phyloP scores from a whole-genome alignment of 2,329 filamentous ascomycete genomes.

The Boeremia exigua region DNA sequence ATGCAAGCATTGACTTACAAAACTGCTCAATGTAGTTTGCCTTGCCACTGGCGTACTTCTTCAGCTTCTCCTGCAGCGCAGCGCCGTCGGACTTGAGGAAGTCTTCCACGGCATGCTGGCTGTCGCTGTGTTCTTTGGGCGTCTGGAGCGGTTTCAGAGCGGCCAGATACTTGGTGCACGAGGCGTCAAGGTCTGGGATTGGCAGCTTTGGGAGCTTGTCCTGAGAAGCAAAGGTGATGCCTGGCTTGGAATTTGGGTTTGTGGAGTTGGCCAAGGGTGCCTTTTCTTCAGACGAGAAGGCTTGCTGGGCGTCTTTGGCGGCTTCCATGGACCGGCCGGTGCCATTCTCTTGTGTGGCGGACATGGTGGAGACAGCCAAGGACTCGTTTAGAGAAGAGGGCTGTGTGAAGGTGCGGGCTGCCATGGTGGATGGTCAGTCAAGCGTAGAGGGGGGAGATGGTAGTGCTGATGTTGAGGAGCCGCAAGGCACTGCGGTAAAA shows the following conservation, averaged over 20 bases:
- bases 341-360: slow-evolving; percentile 47
- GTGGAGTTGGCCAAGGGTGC: slow-evolving; percentile 57
- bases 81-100: slow-evolving; percentile 84
- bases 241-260: slow-evolving; percentile 65
- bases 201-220: slow-evolving; percentile 89
- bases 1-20: slow-evolving; percentile 67
- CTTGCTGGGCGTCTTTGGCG: slow-evolving; percentile 61
- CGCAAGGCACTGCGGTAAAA: slow-evolving; percentile 90
- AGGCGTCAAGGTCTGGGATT: slow-evolving; percentile 83
- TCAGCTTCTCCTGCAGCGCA: slow-evolving; percentile 84
- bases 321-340: slow-evolving; percentile 53
- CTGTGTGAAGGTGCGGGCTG: slow-evolving; percentile 73
- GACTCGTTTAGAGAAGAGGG: slow-evolving; percentile 77
- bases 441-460: slow-evolving; percentile 76
- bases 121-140: slow-evolving; percentile 81
- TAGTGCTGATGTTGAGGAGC: slow-evolving; percentile 81
- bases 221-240: slow-evolving; percentile 88
- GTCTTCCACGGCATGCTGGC: slow-evolving; percentile 77
- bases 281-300: slow-evolving; percentile 54
- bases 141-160: slow-evolving; percentile 82
- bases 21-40: slow-evolving; percentile 99
- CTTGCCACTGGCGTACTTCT: slow-evolving; percentile 87
- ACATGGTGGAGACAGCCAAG: slow-evolving; percentile 50
- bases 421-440: slow-evolving; percentile 63
- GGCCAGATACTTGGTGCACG: slow-evolving; percentile 79